Base-by-base conservation (phyloP, 2,329 filamentous ascomycete genomes). In the Aspergillus costaricaensis region DNA sequence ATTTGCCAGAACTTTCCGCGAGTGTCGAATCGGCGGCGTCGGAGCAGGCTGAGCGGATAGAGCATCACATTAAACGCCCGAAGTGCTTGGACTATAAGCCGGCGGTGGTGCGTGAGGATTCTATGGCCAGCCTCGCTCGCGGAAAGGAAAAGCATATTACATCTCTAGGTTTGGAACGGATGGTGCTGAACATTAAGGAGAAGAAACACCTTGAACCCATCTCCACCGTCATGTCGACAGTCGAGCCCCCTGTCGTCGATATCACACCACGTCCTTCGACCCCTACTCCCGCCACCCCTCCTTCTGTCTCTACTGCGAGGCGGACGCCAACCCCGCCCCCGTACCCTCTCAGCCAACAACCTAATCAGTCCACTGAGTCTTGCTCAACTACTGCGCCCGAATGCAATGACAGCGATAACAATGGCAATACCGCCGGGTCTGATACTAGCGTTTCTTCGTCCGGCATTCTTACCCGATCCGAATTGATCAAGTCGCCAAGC, bases 181-280 rank as follows among this genome's bases (percentile, higher is more conserved):
- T 98, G 86, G 91, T 97, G 44, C 87, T 91, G 59, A 92, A 89
- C 41, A 97, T 97, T 73, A 91, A 96, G 76, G 90, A 95, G 77
- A 92, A 91, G 77, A 87, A 88, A 76, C 84, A 84, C 49, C 81
- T 94, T 21, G 82, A 85, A 70, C 85, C 85, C 4, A 76, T 86
- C 39, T 79, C 83, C 52, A 75, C 81, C 27, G 54, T 76, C 77
- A 58, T 41, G 39, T 10, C 81, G 73, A 63, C 75, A 69, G 67
- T 78, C 70, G 71, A 78, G 57, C 71, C 76, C 30, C 68, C 73
- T 14, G 70, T 77, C 8, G 69, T 78, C 56, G 78, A 81, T 61
- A 76, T 77, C 21, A 80, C 80, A 14, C 78, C 80, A 15, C 76
- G 73, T 52, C 75, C 77, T 9, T 74, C 76, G 2, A 79, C 77